Conservation (phyloP, 1,284 basidiomycete genomes). For the Schizophyllum commune region DNA sequence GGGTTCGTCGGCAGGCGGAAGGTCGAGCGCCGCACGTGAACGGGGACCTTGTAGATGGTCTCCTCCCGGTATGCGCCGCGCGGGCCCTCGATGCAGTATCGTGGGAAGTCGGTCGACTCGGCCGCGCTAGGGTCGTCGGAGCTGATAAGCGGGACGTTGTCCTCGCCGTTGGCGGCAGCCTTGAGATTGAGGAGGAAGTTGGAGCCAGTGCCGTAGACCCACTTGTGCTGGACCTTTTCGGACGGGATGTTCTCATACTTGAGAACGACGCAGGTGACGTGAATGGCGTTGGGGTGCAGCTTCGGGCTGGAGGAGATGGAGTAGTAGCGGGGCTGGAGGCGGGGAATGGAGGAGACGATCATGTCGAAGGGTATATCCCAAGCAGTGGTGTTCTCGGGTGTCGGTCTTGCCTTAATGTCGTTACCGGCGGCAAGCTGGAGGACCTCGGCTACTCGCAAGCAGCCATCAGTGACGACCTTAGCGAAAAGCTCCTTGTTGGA, state of each 20-base stretch:
- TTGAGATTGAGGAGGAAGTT: constrained; percentile 93
- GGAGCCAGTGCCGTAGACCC: constrained; percentile 81
- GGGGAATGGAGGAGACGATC: constrained; percentile 87
- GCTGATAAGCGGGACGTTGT: constrained; percentile 32
- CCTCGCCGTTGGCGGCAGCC: constrained; percentile 60
- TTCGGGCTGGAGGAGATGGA: constrained; percentile 98
- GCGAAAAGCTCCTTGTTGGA: constrained; percentile 86
- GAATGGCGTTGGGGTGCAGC: constrained; percentile 80
- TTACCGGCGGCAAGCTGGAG: constrained; percentile 86
- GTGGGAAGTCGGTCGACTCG: constrained; percentile 46
- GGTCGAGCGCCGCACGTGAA: constrained; percentile 93
- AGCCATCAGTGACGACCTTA: constrained; percentile 67
- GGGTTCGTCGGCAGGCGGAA: constrained; percentile 96
- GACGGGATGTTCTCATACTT: constrained; percentile 73
- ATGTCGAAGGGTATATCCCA: constrained; percentile 98
- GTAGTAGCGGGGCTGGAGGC: constrained; percentile 95
- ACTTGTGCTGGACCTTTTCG: constrained; percentile 45
- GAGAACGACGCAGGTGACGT: constrained; percentile 92
- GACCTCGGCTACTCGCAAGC: constrained; percentile 87
- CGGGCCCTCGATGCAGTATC: constrained; percentile 86
- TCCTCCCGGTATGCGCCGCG: constrained; percentile 75
- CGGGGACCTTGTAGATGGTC: constrained; percentile 75
- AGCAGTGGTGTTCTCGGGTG: constrained; percentile 59
- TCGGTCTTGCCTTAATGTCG: constrained; percentile 35
- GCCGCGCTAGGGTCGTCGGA: constrained; percentile 19